Evolutionary conservation across 805 yeast species (phyloP), one percentile per base, ranked within the genome.

Genomic region (Zygosaccharomyces siamensis): DNA sequence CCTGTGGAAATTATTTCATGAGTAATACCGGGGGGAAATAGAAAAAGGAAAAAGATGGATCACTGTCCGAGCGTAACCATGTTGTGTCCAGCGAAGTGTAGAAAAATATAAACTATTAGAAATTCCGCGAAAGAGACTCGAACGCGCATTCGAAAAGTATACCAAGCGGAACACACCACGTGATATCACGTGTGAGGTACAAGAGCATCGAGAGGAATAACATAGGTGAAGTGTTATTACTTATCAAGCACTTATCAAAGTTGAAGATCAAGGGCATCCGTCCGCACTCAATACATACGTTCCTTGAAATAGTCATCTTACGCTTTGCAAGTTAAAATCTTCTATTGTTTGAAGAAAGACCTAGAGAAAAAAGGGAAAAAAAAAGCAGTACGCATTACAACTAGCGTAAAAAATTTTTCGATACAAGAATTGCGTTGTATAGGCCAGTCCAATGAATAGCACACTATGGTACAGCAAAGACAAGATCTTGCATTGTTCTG

Each of bases 1-100:
- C 36, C 44, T 10, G 27, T 7, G 44, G 44, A 18, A 41, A 30
- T 41, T 41, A 37, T 37, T 41, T 12, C 24, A 28, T 28, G 35
- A 33, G 37, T 33, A 33, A 33, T 33, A n/a, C 37, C 3, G 28
- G 28, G 11, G 28, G 8, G 28, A 26, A 26, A 10, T 26, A 26
- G 11, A 26, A 26, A 26, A 7, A 10, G 20, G 37, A 33, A 33
- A 16, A 33, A 18, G 16, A 16, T 7, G 16, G 37, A 33, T 33
- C 23, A 33, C 37, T 33, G 37, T 33, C 37, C 37, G 37, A 8
- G 11, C 14, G 8, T 7, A 16, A 33, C 37, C 37, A 14, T 10
- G 21, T 7, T 10, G 28, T 26, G 28, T 26, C 28, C 28, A 26
- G 28, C 4, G 11, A 8, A 26, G 3, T 7, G 7, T 23, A 23